Evolutionary conservation across 352 stramenopile species (phyloP), one percentile per base, ranked within the genome.

Genomic region (Peronospora destructor): DNA sequence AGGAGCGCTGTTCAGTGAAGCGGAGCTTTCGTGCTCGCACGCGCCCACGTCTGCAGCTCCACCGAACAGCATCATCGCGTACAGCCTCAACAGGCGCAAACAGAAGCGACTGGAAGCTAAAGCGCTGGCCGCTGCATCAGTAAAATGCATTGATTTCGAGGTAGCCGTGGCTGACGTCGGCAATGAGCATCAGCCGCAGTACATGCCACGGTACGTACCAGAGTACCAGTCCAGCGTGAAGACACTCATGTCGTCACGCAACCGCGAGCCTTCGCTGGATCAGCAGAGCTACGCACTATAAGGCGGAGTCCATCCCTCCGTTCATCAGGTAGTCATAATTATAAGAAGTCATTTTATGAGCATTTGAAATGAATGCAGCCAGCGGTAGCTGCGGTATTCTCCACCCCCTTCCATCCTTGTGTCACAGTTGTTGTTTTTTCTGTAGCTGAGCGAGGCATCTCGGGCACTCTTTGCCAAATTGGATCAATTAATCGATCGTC

Each of bases 201-300:
- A 70, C 43, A 50, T 65, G 17, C 68, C 60, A 23, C 55, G 64
- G 13, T 71, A 71, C 33, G 53, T 61, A 17, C 53, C 67, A 12
- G 53, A 73, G 41, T 67, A 69, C 42, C 66, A 72, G 35, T 48
- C 46, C 16, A 45, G 56, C 14, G 42, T 29, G n/a, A 29, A 44
- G 29, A 39, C 38, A 13, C 16, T 46, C 4, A 11, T 45, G 28
- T 29, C 45, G 26, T 59, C 56, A 14, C 61, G 65, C 37, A 58
- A 53, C 32, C 65, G 65, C 45, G 65, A 71, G 57, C 61, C 42
- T 16, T 79, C 68, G 25, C 59, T 80, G 34, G 73, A 83, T 61
- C 59, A 76, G 45, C 66, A 79, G 52, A 79, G 68, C 57, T 83
- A 78, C 49, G 61, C 71, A 40, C 71, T 83, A 63, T 83, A 75